Base-by-base conservation (phyloP, 1,139 yeast species). In the Sugiyamaella xylanicola region DNA sequence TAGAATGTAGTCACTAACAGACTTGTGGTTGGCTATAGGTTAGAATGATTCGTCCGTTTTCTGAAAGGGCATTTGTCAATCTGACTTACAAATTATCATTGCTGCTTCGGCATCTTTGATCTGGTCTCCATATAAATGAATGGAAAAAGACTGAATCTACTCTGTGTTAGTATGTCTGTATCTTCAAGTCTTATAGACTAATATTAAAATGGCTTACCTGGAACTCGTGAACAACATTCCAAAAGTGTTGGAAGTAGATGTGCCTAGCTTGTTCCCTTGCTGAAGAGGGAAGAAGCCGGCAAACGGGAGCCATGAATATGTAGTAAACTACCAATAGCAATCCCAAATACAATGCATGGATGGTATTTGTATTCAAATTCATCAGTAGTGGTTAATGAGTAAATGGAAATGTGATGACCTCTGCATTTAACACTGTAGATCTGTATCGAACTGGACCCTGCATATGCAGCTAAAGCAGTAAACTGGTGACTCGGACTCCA, bases 1-100 rank as follows among this genome's bases (percentile, higher is more conserved):
- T 0, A 82, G 71, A 11, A 82, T 66, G 64, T 81, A 79, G 64
- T 85, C 91, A 0, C 78, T 77, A 15, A 81, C 61, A 0, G 87
- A 81, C 43, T 69, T 73, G 65, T 85, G 91, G 62, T 85, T 85
- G 55, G 80, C 68, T 63, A 22, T 21, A 21, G 15, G 36, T 20
- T 27, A 20, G 22, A 39, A 16, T 16, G 25, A 2, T n/a, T 20
- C 5, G 5, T 19, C 11, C n/a, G n/a, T 27, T 15, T 8, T 32
- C 13, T 13, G 8, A 39, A 2, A n/a, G n/a, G 17, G 9, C n/a
- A 9, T 3, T 25, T 2, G 17, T 27, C 20, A n/a, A 32, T 4
- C 37, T 11, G 13, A 54, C 49, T n/a, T 46, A 56, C 59, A 37
- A 37, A 66, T 46, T 7, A 65, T 46, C 2, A 65, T 21, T 1